A percentile compares a stretch with the other conserved stretches of the same genome.
phyloP scores from a whole-genome alignment of 495 filamentous ascomycete species.

The Endocarpon pusillum region DNA sequence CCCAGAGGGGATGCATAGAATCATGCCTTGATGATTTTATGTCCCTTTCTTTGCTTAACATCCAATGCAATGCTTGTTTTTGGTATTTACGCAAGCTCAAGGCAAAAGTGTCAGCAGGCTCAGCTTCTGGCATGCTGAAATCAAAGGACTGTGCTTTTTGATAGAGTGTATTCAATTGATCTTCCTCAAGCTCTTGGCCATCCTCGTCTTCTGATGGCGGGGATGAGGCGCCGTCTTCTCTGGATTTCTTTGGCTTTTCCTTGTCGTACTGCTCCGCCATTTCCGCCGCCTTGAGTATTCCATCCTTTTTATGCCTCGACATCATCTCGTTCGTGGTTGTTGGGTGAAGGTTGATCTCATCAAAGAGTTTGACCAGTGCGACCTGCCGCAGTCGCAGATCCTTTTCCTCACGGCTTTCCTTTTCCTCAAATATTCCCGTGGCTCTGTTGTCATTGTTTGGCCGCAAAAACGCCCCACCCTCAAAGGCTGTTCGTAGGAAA shows the following conservation, averaged over 20 bases:
- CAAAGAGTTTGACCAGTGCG: constrained; percentile 71
- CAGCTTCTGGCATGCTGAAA: constrained; percentile 71
- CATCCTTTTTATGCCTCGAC: constrained; percentile 61
- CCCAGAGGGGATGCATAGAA: constrained; percentile 96
- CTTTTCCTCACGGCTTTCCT: constrained; percentile 75
- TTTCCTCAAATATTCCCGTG: constrained; percentile 55
- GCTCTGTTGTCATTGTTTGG: constrained; percentile 51
- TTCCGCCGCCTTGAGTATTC: constrained; percentile 72
- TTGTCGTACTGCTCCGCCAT: constrained; percentile 64
- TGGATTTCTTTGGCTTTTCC: constrained; percentile 36
- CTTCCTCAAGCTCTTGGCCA: constrained; percentile 79
- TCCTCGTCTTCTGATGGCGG: constrained; percentile 52
- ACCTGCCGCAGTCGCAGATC: constrained; percentile 74
- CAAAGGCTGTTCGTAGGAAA: constrained; percentile 56
- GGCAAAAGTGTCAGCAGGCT: constrained; percentile 64
- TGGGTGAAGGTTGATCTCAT: constrained; percentile 72
- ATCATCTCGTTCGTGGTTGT: constrained; percentile 55
- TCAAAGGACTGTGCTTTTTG: constrained; percentile 95
- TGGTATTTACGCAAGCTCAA: constrained; percentile 85
- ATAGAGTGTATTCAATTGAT: constrained; percentile 86
- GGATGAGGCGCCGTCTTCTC: constrained; percentile 27
- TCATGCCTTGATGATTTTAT: constrained; percentile 43
- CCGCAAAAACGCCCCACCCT: constrained; percentile 35
- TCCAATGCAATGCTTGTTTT: constrained; percentile 89
- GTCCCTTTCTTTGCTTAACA: constrained; percentile 82